Conservation (phyloP, 2,329 filamentous ascomycete genomes). For the Aspergillus melleus region DNA sequence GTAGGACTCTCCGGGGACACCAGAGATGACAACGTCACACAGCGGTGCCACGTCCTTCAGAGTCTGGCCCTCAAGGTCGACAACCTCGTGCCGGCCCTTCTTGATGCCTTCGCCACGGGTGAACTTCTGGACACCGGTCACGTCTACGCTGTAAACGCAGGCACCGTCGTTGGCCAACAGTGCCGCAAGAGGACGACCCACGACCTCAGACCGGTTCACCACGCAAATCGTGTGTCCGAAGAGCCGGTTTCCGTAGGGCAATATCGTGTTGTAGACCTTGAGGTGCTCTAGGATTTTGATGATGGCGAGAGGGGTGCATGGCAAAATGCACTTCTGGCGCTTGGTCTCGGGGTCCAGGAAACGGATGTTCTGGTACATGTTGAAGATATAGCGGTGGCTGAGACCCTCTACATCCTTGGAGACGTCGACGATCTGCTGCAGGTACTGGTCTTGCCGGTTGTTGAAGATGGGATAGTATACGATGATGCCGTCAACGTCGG, state of each 20-base stretch:
- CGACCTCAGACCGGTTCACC: slow-evolving; percentile 94
- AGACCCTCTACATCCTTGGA: slow-evolving; percentile 95
- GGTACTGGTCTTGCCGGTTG: slow-evolving; percentile 84
- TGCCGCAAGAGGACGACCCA: slow-evolving; percentile 87
- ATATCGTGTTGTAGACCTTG: slow-evolving; percentile 92
- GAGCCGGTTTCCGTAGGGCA: slow-evolving; percentile 88
- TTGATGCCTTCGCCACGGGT: slow-evolving; percentile 85
- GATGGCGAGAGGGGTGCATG: slow-evolving; percentile 91
- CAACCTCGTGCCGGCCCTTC: slow-evolving; percentile 81
- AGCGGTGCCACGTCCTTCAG: slow-evolving; percentile 79
- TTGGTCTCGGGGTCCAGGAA: slow-evolving; percentile 70
- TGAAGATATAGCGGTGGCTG: slow-evolving; percentile 91
- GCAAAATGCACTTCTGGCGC: slow-evolving; percentile 86
- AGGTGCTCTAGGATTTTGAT: slow-evolving; percentile 97
- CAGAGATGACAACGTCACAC: slow-evolving; percentile 92
- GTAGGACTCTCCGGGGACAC: slow-evolving; percentile 83
- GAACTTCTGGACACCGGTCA: slow-evolving; percentile 89
- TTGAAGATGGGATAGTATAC: slow-evolving; percentile 99
- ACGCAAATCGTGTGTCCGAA: slow-evolving; percentile 95
- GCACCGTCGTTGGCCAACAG: slow-evolving; percentile 95
- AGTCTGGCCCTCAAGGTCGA: slow-evolving; percentile 76
- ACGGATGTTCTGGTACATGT: slow-evolving; percentile 99
- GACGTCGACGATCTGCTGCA: slow-evolving; percentile 89
- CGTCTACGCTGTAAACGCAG: slow-evolving; percentile 90
- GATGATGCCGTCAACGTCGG: slow-evolving; percentile 80